A percentile compares a stretch with the other conserved stretches of the same genome.
Evolutionary conservation across 352 stramenopile species (phyloP).

Genomic region (Pythium coloratum): DNA sequence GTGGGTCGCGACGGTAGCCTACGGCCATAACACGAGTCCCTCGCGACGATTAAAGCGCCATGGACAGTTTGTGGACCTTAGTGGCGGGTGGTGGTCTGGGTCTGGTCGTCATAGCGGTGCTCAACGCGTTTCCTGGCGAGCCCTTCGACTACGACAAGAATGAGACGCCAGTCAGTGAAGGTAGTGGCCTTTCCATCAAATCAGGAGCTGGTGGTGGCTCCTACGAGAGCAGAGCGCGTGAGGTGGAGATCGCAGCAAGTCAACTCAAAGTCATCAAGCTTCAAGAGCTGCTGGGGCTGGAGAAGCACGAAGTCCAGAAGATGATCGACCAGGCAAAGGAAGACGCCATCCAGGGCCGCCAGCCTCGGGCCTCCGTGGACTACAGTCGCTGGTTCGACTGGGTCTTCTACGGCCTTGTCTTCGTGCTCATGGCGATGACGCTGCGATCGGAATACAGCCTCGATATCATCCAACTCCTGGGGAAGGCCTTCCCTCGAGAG

Average conservation of each 20-base stretch:
- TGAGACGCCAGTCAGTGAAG: neutral
- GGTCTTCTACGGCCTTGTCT: conserved; percentile 39
- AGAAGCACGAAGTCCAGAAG: conserved; percentile 44
- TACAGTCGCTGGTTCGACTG: conserved; percentile 49
- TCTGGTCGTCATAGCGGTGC: conserved; percentile 39
- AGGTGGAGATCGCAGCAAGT: conserved; percentile 38
- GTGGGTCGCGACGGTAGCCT: neutral
- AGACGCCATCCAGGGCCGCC: conserved; percentile 29
- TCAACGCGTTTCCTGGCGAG: conserved; percentile 54
- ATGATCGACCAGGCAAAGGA: conserved; percentile 41
- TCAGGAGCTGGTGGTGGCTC: neutral
- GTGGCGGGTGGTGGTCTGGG: conserved; percentile 42
- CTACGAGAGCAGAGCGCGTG: conserved; percentile 12
- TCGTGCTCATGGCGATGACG: conserved; percentile 42
- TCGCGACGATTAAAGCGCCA: conserved; percentile 7
- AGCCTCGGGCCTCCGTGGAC: conserved; percentile 13
- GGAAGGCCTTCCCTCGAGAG: conserved; percentile 50
- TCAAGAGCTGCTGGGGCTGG: conserved; percentile 51
- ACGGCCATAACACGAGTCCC: neutral
- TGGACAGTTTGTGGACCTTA: conserved; percentile 52
- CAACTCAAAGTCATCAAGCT: conserved; percentile 54
- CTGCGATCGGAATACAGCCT: conserved; percentile 58
- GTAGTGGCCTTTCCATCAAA: neutral
- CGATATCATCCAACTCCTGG: conserved; percentile 42
- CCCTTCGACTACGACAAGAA: conserved; percentile 53